Base-by-base conservation (phyloP, 2,329 filamentous ascomycete species). In the Ophiosphaerella herpotricha region DNA sequence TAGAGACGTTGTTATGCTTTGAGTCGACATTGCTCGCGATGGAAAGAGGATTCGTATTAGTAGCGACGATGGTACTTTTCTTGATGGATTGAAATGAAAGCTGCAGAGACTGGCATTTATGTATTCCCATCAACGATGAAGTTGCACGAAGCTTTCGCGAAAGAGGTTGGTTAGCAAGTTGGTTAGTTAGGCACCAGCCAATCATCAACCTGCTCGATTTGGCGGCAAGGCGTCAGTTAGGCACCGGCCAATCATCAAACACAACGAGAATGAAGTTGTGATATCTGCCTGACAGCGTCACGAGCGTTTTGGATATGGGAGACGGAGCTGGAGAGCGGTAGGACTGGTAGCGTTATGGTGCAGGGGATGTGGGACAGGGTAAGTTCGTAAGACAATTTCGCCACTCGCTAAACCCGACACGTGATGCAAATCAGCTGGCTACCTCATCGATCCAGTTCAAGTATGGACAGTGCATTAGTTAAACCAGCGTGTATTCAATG, bases 11-110 rank as follows among this genome's bases (percentile, higher is more conserved):
- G 6, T 16, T 9, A 46, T 33, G 4, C 21, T 14, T 24, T 46
- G 37, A 21, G 42, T 46, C 21, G 50, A 37, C 21, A 75, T 61
- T 0, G 16, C 60, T 56, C 5, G 54, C 34, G 1, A 72, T 33
- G 18, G 59, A 61, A 34, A 11, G 7, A 38, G 21, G 14, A 12
- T 9, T 8, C 7, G 39, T 29, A 21, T 11, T 26, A 21, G 13
- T 14, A 11, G 39, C 34, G n/a, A 18, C 14, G 26, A 18, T 41
- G 29, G 29, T 32, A 18, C 23, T 31, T 14, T 5, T 11, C 16
- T 12, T 32, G 26, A 18, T 14, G n/a, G 5, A 12, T 9, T 21
- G 58, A 58, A 39, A 44, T 7, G 21, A 31, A 58, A 39, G 14
- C 8, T 18, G 11, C 13, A 26, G n/a, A 9, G 16, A 44, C 11